Conservation (phyloP, 2,329 filamentous ascomycete species). For the Zasmidium citrigriseum region DNA sequence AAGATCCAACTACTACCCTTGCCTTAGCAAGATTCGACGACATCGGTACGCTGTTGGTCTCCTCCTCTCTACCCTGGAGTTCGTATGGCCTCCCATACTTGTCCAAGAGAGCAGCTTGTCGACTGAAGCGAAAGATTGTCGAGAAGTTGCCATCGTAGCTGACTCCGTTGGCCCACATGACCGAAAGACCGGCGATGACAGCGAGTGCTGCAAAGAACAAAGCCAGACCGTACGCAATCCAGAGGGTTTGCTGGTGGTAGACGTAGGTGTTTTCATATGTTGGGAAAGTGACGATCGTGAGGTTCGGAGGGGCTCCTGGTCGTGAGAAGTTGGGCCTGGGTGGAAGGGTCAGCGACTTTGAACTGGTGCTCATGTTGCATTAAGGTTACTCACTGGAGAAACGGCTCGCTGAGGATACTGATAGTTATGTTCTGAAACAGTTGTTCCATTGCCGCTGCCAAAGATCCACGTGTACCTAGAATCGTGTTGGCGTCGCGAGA, state of each 20-base stretch:
- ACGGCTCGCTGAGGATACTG: neutral
- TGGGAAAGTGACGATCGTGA: constrained; percentile 5
- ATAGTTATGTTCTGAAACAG: neutral
- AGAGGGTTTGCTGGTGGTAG: constrained; percentile 11
- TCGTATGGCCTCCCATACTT: neutral
- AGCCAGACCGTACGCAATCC: constrained; percentile 19
- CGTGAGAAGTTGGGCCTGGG: neutral
- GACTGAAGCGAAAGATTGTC: constrained; percentile 13
- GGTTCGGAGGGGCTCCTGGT: neutral
- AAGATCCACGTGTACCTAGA: neutral
- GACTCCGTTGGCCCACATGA: constrained; percentile 7
- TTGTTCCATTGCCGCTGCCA: neutral
- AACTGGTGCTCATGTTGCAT: neutral
- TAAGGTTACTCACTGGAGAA: neutral
- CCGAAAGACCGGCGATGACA: constrained; percentile 7
- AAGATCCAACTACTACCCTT: too few relatives aligned
- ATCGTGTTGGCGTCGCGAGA: neutral
- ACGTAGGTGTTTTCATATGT: constrained; percentile 15
- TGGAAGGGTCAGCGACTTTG: neutral
- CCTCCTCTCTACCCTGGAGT: neutral
- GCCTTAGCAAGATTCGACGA: neutral
- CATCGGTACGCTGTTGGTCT: neutral
- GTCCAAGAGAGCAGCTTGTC: neutral
- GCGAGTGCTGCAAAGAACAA: constrained; percentile 12
- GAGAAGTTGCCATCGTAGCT: constrained; percentile 23